phyloP scores from a whole-genome alignment of 208 protist species.

The Crithidia bombi region DNA sequence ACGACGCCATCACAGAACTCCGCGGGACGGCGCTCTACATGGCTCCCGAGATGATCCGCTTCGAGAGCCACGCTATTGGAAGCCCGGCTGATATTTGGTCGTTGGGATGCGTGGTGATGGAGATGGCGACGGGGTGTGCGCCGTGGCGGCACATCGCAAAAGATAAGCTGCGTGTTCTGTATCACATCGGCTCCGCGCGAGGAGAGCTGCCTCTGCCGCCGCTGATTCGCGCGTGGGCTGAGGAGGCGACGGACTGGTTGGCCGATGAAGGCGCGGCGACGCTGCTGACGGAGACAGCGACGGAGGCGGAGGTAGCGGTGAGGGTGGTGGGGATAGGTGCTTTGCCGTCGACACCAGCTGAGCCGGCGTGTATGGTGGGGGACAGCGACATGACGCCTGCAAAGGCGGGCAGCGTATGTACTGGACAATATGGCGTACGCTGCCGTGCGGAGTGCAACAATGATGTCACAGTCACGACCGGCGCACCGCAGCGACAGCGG shows the following conservation, averaged over 20 bases:
- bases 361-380: not conserved
- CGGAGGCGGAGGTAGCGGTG: not conserved
- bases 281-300: constrained; percentile 3
- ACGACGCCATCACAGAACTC: constrained; percentile 77
- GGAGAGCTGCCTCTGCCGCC: constrained; percentile 74
- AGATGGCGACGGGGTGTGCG: constrained; percentile 72
- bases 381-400: not conserved
- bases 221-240: constrained; percentile 45
- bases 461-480: not conserved
- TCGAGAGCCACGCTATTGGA: constrained; percentile 62
- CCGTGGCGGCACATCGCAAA: constrained; percentile 73
- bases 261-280: not conserved
- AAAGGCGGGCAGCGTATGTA: not conserved
- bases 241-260: constrained; percentile 48
- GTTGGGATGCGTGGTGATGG: constrained; percentile 84
- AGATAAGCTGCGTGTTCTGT: constrained; percentile 67
- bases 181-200: constrained; percentile 55
- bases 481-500: constrained; percentile 2
- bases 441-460: not conserved
- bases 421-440: not conserved
- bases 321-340: not conserved
- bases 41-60: constrained; percentile 84
- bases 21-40: constrained; percentile 87
- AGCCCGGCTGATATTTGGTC: constrained; percentile 85
- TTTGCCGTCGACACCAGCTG: not conserved